phyloP scores from a whole-genome alignment of 2,329 filamentous ascomycete genomes.

The Arthroderma sp. region DNA sequence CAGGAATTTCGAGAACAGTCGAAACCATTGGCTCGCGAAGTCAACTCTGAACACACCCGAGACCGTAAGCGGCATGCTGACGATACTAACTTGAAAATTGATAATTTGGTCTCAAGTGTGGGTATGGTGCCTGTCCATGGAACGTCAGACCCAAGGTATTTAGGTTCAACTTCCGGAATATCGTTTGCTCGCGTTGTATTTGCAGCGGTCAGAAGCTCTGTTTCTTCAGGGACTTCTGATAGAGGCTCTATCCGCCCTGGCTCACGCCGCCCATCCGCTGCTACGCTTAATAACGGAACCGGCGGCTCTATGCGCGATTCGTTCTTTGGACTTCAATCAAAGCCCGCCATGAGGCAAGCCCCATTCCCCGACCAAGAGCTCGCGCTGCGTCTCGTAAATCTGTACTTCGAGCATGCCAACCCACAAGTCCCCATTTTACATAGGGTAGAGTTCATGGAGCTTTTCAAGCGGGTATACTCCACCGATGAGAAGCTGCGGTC shows the following conservation, averaged over 20 bases:
- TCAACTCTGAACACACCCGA: conserved; percentile 9
- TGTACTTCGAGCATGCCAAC: conserved; percentile 95
- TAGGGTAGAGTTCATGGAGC: conserved; percentile 73
- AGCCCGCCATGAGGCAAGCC: conserved; percentile 72
- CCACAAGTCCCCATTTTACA: conserved; percentile 91
- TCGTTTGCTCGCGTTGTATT: conserved; percentile 92
- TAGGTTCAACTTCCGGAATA: conserved; percentile 78
- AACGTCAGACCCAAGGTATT: conserved; percentile 63
- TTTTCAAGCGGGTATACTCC: conserved; percentile 71
- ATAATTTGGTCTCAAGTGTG: conserved; percentile 55
- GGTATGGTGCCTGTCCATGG: conserved; percentile 67
- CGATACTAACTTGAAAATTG: conserved; percentile 39
- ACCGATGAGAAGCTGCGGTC: conserved; percentile 53
- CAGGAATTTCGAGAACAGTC: too few relatives aligned
- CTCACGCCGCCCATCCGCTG: conserved; percentile 39
- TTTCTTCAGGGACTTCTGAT: conserved; percentile 46
- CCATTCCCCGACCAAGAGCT: conserved; percentile 68
- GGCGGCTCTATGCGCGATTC: conserved; percentile 84
- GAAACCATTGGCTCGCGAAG: too few relatives aligned
- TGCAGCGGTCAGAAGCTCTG: conserved; percentile 73
- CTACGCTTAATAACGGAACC: conserved; percentile 24
- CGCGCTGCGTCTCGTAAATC: conserved; percentile 56
- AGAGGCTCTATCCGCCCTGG: conserved; percentile 49
- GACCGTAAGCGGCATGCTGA: conserved; percentile 40
- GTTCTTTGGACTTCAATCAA: conserved; percentile 91